Evolutionary conservation across 164 flowering plant genomes (phyloP), one percentile per base, ranked within the genome.

Genomic region (Piper longum): DNA sequence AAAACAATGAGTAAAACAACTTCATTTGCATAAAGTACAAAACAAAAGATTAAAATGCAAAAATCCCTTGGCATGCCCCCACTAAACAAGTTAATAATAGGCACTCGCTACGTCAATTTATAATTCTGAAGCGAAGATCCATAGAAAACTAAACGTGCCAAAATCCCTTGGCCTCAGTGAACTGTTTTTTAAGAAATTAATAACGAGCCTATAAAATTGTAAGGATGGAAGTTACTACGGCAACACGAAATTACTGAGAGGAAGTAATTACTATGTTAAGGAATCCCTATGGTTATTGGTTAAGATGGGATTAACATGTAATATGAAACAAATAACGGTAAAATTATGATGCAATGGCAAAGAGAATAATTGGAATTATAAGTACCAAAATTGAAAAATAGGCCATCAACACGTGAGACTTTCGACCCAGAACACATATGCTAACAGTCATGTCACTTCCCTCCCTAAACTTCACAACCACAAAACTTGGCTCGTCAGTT

Each of bases 401-500:
- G 43, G 74, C 77, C 69, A 77, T 66, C 48, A 85, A 41, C 41
- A 81, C 70, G 63, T 74, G 73, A 36, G 89, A 82, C 76, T 83
- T 84, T 68, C 78, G 68, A 57, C 83, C 84, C 60, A 86, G 80
- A 60, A 76, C 67, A 70, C 89, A 86, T 61, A 77, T 78, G 73
- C 77, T 84, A 42, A 86, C 67, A 43, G 71, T 76, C 56, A 80
- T 76, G n/a, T 63, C 61, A 26, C 64, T 64, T 62, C 74, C 77
- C 59, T 66, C 67, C 57, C 73, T 69, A 62, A 84, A 86, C 17
- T 79, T 76, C 19, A 81, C 92, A 66, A 82, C 57, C 60, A 84
- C 74, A 71, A 86, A 86, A 54, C 85, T 86, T 17, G 89, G 89
- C 56, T 84, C 82, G 66, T 78, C 80, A 67, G 71, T 79, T 51